These are phyloP conservation scores for Carex cristatella DNA, from an alignment of 176 grass and related monocot species.

Conservation along the genomic window DNA sequence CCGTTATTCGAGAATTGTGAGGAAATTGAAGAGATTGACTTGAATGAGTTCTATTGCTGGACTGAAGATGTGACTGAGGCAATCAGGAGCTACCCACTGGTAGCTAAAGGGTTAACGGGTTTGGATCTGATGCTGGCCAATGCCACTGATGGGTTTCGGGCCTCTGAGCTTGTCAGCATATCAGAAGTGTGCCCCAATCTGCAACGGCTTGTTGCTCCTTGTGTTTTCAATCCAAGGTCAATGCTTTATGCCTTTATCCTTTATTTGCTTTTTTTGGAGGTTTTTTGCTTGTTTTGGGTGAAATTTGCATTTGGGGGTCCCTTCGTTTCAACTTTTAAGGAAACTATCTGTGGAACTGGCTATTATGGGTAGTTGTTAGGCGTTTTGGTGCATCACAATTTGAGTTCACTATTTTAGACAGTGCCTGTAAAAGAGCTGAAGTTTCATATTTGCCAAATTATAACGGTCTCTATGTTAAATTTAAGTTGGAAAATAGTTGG, in stretches of 20 bases:
- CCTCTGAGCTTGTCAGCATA: constrained; percentile 54
- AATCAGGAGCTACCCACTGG: constrained; percentile 31
- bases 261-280: neutral
- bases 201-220: constrained; percentile 51
- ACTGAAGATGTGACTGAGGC: constrained; percentile 71
- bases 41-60: constrained; percentile 98
- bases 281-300: neutral
- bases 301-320: neutral
- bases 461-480: neutral
- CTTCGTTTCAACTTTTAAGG: neutral
- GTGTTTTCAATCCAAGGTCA: constrained; percentile 62
- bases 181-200: constrained; percentile 52
- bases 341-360: neutral
- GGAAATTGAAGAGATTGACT: constrained; percentile 47
- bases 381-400: neutral
- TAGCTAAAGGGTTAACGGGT: constrained; percentile 39
- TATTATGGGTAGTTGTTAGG: neutral
- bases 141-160: constrained; percentile 73
- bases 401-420: constrained; percentile 7
- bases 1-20: constrained; percentile 49
- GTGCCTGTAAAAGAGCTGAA: neutral
- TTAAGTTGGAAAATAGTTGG: neutral
- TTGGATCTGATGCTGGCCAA: constrained; percentile 75
- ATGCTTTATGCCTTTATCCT: neutral
- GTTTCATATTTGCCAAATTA: neutral